phyloP scores from a whole-genome alignment of 257 asterid species.

The Solanum pinnatisectum region DNA sequence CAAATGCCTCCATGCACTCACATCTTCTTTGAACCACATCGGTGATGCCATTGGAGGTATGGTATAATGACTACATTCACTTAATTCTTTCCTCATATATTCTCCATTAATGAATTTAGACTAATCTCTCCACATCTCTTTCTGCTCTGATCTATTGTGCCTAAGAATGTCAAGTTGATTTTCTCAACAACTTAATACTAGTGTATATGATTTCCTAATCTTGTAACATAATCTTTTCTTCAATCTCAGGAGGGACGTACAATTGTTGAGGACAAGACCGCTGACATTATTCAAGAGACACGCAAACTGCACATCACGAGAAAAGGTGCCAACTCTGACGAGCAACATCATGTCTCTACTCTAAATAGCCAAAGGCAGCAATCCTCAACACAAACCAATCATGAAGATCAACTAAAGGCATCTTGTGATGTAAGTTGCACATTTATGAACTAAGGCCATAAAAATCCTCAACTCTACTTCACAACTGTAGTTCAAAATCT shows the following conservation, averaged over 20 bases:
- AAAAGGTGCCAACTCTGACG: conserved; percentile 29
- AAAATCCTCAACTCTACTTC: background rate
- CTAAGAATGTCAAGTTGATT: background rate
- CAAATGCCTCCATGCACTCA: conserved; percentile 30
- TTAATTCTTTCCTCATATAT: background rate
- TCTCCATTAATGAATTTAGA: background rate
- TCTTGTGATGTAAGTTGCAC: conserved; percentile 98
- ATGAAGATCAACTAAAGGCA: conserved; percentile 80
- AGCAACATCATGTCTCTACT: conserved; percentile 14
- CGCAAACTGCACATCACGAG: conserved; percentile 52
- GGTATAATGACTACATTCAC: conserved; percentile 13
- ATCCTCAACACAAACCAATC: conserved; percentile 28
- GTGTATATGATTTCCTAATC: background rate
- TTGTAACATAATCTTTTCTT: background rate
- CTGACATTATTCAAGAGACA: conserved; percentile 52
- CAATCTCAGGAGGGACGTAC: conserved; percentile 59
- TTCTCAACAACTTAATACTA: background rate
- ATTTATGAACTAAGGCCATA: background rate
- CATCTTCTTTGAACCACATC: conserved; percentile 52
- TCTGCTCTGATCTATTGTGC: background rate
- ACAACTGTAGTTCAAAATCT: background rate
- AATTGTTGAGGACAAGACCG: conserved; percentile 49
- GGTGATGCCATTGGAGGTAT: conserved; percentile 30
- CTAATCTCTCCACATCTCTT: background rate
- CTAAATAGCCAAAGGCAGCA: conserved; percentile 7